phyloP scores from a whole-genome alignment of 208 protist species.

The Leishmania amazonensis region DNA sequence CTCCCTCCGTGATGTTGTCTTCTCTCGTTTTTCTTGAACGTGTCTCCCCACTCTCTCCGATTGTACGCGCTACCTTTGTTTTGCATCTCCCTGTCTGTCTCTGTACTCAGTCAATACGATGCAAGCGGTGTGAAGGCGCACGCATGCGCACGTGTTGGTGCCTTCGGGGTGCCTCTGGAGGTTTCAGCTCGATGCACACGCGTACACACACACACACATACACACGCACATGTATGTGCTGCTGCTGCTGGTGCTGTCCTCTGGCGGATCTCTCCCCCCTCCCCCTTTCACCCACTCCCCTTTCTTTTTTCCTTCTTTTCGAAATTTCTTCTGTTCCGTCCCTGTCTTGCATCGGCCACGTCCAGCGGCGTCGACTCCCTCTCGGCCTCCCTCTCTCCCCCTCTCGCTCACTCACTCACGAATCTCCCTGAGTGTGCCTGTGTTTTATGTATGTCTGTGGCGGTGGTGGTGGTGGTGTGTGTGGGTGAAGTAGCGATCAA shows the following conservation, averaged over 20 bases:
- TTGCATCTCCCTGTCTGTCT: background rate
- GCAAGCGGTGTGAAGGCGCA: background rate
- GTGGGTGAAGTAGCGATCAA: background rate
- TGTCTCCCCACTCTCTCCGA: background rate
- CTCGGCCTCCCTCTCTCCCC: background rate
- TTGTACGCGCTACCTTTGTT: background rate
- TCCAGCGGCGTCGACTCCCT: background rate
- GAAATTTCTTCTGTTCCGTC: background rate
- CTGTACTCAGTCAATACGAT: background rate
- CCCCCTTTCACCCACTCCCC: background rate
- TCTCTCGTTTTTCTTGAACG: background rate
- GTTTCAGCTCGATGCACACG: too few relatives aligned
- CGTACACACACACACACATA: background rate
- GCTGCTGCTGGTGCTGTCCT: background rate
- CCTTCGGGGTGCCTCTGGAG: background rate
- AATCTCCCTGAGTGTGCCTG: background rate
- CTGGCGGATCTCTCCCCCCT: background rate
- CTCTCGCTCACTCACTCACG: too few relatives aligned
- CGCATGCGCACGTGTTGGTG: background rate
- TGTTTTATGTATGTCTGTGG: slow-evolving; percentile 1
- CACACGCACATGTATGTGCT: background rate
- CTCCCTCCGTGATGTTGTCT: background rate
- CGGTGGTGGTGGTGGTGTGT: background rate
- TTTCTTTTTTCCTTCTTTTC: background rate
- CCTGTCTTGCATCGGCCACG: background rate